These are phyloP conservation scores for Cicer judaicum DNA, from an alignment of 306 rosid genomes.

Conservation along the genomic window DNA sequence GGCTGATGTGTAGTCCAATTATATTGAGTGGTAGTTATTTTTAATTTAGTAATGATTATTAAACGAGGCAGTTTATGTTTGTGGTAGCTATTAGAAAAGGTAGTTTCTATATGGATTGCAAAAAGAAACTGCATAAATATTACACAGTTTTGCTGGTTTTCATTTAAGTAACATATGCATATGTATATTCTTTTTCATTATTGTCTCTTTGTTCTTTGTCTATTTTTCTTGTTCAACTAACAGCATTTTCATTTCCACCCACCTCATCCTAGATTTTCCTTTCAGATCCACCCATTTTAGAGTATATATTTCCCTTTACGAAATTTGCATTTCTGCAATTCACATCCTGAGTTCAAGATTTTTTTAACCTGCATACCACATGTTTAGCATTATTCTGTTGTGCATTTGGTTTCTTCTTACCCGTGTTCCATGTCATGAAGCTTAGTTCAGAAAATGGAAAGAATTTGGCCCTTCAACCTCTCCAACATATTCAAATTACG, in stretches of 20 bases:
- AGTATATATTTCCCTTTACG: neutral
- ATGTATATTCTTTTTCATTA: too few relatives aligned
- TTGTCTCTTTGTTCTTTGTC: too few relatives aligned
- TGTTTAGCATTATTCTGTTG: neutral
- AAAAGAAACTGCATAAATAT: too few relatives aligned
- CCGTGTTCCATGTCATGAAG: constrained; percentile 33
- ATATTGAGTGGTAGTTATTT: too few relatives aligned
- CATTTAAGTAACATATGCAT: too few relatives aligned
- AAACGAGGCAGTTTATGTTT: too few relatives aligned
- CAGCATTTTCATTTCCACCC: constrained; percentile 4
- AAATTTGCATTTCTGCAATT: constrained; percentile 6
- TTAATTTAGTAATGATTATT: too few relatives aligned
- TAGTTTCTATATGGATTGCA: too few relatives aligned
- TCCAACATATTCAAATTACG: constrained; percentile 9
- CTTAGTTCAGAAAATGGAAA: constrained; percentile 32
- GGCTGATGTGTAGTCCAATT: too few relatives aligned
- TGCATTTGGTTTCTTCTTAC: neutral
- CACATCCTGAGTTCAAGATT: constrained; percentile 22
- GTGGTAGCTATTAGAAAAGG: too few relatives aligned
- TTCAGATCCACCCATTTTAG: neutral
- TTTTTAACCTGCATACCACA: neutral
- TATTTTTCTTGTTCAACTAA: too few relatives aligned
- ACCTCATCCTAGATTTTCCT: constrained; percentile 24
- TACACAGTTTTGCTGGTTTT: too few relatives aligned
- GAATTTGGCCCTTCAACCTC: constrained; percentile 19